Conservation (phyloP, 2,329 filamentous ascomycete genomes). For the Myriosclerotinia duriaeana region DNA sequence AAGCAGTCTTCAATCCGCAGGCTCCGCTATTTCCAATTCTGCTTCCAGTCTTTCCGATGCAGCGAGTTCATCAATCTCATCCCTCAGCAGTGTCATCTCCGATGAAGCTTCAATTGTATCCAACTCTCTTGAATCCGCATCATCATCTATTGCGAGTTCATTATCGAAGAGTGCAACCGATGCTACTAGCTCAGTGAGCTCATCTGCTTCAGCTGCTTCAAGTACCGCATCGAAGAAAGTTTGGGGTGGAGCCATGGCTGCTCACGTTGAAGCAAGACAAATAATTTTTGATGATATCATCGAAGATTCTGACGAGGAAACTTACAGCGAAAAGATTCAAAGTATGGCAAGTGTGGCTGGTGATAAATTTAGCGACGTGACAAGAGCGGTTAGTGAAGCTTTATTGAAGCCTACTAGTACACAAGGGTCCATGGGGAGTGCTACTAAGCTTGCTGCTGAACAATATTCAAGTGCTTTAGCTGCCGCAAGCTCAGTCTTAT, state of each 20-base stretch:
- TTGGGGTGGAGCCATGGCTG: conserved; percentile 45
- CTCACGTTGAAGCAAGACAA: conserved; percentile 50
- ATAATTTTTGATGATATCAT: conserved; percentile 49
- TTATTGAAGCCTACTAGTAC: conserved; percentile 46
- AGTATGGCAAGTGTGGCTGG: conserved; percentile 52
- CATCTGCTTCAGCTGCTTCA: conserved; percentile 34
- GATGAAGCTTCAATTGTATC: conserved; percentile 31
- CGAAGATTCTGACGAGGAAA: conserved; percentile 45
- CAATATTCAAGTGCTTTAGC: conserved; percentile 57
- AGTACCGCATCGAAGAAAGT: conserved; percentile 49
- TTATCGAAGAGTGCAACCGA: conserved; percentile 40
- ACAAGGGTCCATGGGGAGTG: conserved; percentile 47
- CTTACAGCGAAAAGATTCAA: conserved; percentile 52
- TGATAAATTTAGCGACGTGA: conserved; percentile 54
- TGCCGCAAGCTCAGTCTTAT: conserved; percentile 56
- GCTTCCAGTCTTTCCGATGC: conserved; percentile 33
- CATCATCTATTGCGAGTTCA: conserved; percentile 40
- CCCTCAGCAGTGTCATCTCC: conserved; percentile 28
- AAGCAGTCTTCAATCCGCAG: conserved; percentile 34
- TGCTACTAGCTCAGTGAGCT: conserved; percentile 34
- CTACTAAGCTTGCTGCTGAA: conserved; percentile 54
- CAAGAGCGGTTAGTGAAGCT: conserved; percentile 56
- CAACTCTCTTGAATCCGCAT: conserved; percentile 34
- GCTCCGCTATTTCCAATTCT: conserved; percentile 34
- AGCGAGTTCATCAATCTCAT: conserved; percentile 33